A percentile compares a stretch with the other conserved stretches of the same genome.
These are phyloP conservation scores for Nicotiana tabacum DNA, from an alignment of 257 asterid species.

Conservation along the genomic window DNA sequence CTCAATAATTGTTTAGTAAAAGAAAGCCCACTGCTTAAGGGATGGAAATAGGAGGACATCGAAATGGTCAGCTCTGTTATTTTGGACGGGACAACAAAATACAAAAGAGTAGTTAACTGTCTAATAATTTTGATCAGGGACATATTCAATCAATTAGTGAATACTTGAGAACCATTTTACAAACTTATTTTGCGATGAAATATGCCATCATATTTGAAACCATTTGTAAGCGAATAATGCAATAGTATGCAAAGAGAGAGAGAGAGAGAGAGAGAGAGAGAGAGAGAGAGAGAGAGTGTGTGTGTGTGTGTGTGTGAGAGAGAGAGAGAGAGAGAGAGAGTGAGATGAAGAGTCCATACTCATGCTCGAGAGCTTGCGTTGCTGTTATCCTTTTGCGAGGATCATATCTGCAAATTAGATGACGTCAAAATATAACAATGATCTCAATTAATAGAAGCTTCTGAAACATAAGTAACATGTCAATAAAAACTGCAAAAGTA, in stretches of 20 bases:
- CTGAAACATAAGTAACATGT: not conserved
- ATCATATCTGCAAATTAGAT: slow-evolving; percentile 72
- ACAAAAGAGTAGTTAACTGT: not conserved
- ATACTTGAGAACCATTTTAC: not conserved
- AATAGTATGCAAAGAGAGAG: not conserved
- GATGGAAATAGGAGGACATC: not conserved
- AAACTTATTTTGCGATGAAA: not conserved
- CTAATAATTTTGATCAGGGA: not conserved
- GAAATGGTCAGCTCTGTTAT: not conserved
- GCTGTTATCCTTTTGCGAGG: slow-evolving; percentile 91
- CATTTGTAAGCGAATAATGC: not conserved
- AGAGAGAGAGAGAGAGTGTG: not conserved
- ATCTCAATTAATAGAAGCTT: not conserved
- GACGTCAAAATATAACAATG: not conserved
- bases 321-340: not conserved
- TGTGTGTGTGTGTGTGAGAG: not conserved
- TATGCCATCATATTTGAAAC: not conserved
- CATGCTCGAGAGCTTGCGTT: slow-evolving; percentile 94
- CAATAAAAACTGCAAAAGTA: not conserved
- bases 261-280: not conserved
- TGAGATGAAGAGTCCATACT: slow-evolving; percentile 45
- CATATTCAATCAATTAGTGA: not conserved
- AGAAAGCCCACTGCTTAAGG: not conserved
- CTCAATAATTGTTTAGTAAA: not conserved
- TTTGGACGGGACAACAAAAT: not conserved